Evolutionary conservation across 495 filamentous ascomycete species (phyloP), one percentile per base, ranked within the genome.

Genomic region (Letharia columbiana): DNA sequence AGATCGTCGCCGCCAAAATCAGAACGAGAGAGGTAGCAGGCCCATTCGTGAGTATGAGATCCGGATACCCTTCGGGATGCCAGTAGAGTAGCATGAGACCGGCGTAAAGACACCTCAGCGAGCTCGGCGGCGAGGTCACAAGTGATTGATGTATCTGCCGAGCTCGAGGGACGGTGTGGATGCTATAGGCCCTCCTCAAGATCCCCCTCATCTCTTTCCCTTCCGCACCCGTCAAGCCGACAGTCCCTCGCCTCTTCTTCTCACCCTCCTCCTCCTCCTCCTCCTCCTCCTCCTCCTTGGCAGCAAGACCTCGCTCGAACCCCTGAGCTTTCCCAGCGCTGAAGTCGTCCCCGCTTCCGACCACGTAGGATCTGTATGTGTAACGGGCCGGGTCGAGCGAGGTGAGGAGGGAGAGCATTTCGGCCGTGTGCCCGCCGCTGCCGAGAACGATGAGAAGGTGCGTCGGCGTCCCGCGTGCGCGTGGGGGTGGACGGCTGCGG

Each of bases 391-490:
- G 73, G 63, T 82, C 73, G 31, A 82, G 76, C 39, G 81, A 77
- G 35, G 81, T 74, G 35, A 98, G 80, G 76, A 95, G 87, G 66
- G 87, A 84, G 56, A 96, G 78, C 90, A 98, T 95, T 78, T 98
- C 94, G 17, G 90, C 84, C 2, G 93, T 96, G 78, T 98, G 94
- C 7, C 94, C 94, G 65, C 94, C 94, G 39, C 89, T 93, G 49
- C 94, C 94, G 62, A 97, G 87, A 61, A 97, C 84, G 65, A 95
- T 81, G 35, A 96, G 79, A 59, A 94, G 79, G 74, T 91, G 92
- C 42, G 84, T 82, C 33, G 83, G 79, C 18, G 65, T 45, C 37
- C 66, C 63, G 63, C 64, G 71, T 20, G 64, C 63, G 68, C 70
- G 74, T 35, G 71, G 70, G 31, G 67, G 39, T 17, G 69, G 64